Evolutionary conservation across 2,329 filamentous ascomycete species (phyloP).

Genomic region (Colletotrichum sp.): DNA sequence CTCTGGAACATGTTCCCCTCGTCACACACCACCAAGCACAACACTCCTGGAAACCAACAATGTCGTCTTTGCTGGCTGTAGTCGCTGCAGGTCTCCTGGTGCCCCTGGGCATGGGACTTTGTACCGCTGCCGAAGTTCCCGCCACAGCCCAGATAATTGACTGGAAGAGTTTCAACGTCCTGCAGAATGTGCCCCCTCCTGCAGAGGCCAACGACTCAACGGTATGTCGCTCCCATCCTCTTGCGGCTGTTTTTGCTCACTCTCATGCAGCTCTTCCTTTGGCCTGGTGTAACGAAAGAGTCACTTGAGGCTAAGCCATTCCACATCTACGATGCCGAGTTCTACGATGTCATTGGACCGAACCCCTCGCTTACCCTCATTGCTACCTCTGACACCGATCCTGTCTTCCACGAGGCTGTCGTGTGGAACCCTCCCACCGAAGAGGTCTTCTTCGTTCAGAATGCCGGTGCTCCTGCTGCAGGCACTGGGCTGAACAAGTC

Average conservation of each 20-base stretch:
- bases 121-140: background rate
- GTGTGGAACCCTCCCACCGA: slow-evolving; percentile 53
- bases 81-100: background rate
- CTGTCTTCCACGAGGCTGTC: slow-evolving; percentile 61
- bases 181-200: slow-evolving; percentile 42
- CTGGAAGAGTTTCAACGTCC: slow-evolving; percentile 46
- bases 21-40: background rate
- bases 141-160: slow-evolving; percentile 45
- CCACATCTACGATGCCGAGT: slow-evolving; percentile 55
- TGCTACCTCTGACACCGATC: slow-evolving; percentile 47
- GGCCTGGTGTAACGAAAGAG: slow-evolving; percentile 44
- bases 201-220: slow-evolving; percentile 38
- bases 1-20: background rate
- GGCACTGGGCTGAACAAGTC: slow-evolving; percentile 58
- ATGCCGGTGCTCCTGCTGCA: slow-evolving; percentile 49
- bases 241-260: background rate
- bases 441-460: slow-evolving; percentile 61
- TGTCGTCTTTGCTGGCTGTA: background rate
- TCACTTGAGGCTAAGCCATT: slow-evolving; percentile 43
- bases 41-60: background rate
- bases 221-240: slow-evolving; percentile 25
- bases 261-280: slow-evolving; percentile 32
- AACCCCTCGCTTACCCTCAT: slow-evolving; percentile 56
- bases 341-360: slow-evolving; percentile 53
- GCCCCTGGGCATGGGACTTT: background rate